Base-by-base conservation (phyloP, 495 filamentous ascomycete genomes). In the Neurospora sp. region DNA sequence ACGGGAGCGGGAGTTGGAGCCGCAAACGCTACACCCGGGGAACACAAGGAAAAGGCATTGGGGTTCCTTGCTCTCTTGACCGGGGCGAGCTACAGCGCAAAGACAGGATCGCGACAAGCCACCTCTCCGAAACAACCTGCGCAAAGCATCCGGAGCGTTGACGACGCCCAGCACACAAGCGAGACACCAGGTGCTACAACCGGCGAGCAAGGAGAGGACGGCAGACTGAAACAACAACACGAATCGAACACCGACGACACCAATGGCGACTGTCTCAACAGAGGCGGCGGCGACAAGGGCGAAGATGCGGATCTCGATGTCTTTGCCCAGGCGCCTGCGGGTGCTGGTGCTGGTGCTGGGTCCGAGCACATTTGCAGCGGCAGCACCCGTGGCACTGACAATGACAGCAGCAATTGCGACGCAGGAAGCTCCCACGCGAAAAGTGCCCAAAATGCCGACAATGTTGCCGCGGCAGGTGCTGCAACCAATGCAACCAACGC, bases 101-200 rank as follows among this genome's bases (percentile, higher is more conserved):
- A 16, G 35, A 41, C 38, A 71, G 72, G 31, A 70, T 37, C 72
- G 37, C 62, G 69, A 71, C 72, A 74, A 74, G 27, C 72, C 39
- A 39, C 66, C 10, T 23, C 72, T 31, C 14, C 69, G 71, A 35
- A 44, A 39, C 44, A 60, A 70, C 16, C 20, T 69, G 12, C 12
- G 54, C 35, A 73, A 39, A 73, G 54, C 37, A 39, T 38, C 14
- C 35, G 4, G 72, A 39, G 54, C 72, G 10, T 69, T 69, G 71
- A 69, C n/a, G 71, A 72, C 54, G 71, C 54, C 35, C 66, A 39
- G 23, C 10, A 72, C 20, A n/a, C 71, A 14, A 62, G 27, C 54
- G 27, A 38, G 38, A 54, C 40, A 6, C 20, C 60, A 5, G n/a
- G 14, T 41, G 31, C 35, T 60, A 69, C 54, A 9, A 62, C 40